phyloP scores from a whole-genome alignment of 805 yeast genomes.

The Candida patagonica region DNA sequence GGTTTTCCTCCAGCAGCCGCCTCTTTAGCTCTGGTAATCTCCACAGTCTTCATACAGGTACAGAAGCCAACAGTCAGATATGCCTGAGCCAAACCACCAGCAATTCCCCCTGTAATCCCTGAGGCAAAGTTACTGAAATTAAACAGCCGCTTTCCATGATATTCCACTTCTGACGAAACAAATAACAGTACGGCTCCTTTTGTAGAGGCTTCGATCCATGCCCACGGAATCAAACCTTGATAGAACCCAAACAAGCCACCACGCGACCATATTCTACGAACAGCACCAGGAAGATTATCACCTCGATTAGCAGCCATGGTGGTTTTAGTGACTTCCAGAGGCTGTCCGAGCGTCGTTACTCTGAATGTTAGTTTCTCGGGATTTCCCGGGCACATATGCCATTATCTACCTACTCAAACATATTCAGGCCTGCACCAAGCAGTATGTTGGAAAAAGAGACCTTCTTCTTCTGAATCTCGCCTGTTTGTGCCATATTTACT shows the following conservation, averaged over 20 bases:
- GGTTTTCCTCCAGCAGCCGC: conserved; percentile 56
- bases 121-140: conserved; percentile 63
- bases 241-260: conserved; percentile 91
- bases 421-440: conserved; percentile 85
- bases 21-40: conserved; percentile 85
- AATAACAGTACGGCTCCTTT: conserved; percentile 94
- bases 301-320: conserved; percentile 97
- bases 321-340: conserved; percentile 90
- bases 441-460: conserved; percentile 81
- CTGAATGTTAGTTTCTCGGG: conserved; percentile 13
- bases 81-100: conserved; percentile 95
- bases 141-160: conserved; percentile 45
- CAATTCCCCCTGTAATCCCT: conserved; percentile 92
- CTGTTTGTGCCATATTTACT: not conserved
- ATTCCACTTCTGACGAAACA: conserved; percentile 88
- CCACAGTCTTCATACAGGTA: conserved; percentile 98
- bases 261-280: conserved; percentile 75
- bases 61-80: conserved; percentile 95
- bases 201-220: conserved; percentile 99
- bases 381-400: too few species aligned
- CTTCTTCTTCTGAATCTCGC: conserved; percentile 64
- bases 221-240: conserved; percentile 99
- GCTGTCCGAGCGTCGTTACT: conserved; percentile 93
- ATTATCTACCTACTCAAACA: conserved; percentile 49
- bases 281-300: conserved; percentile 56